phyloP scores from a whole-genome alignment of 202 grass and related monocot genomes.

The Eragrostis tef region DNA sequence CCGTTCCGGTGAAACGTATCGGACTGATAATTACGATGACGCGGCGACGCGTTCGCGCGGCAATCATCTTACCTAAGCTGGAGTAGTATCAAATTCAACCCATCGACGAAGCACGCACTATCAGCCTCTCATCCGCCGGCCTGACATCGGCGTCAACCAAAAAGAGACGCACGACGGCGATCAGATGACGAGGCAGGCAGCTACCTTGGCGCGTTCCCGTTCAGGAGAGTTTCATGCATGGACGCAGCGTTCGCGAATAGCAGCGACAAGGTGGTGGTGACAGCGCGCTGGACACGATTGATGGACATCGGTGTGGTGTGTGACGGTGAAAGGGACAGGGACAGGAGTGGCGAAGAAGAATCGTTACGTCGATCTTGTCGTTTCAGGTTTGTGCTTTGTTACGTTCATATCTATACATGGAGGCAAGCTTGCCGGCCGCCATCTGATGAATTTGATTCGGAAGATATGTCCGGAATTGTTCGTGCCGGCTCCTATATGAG shows the following conservation, averaged over 20 bases:
- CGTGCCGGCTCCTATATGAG: not conserved
- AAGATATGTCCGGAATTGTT: not conserved
- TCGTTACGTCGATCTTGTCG: not conserved
- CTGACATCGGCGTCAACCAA: not conserved
- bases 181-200: not conserved
- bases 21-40: conserved; percentile 17
- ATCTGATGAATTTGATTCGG: not conserved
- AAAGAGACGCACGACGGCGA: not conserved
- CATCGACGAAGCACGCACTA: no score
- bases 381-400: not conserved
- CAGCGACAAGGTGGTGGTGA: not conserved
- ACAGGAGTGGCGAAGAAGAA: not conserved
- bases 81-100: not conserved
- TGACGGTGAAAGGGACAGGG: not conserved
- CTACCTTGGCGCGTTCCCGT: not conserved
- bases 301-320: not conserved
- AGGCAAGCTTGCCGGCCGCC: not conserved
- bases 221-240: not conserved
- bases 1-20: not conserved
- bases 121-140: not conserved
- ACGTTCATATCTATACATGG: not conserved
- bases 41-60: conserved; percentile 31
- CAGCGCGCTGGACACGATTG: not conserved
- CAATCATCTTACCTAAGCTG: not conserved
- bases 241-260: conserved; percentile 27